Percentiles rank a stretch among this genome's conserved stretches.
Evolutionary conservation across 495 filamentous ascomycete species (phyloP).

Genomic region (Podospora pseudoanserina): DNA sequence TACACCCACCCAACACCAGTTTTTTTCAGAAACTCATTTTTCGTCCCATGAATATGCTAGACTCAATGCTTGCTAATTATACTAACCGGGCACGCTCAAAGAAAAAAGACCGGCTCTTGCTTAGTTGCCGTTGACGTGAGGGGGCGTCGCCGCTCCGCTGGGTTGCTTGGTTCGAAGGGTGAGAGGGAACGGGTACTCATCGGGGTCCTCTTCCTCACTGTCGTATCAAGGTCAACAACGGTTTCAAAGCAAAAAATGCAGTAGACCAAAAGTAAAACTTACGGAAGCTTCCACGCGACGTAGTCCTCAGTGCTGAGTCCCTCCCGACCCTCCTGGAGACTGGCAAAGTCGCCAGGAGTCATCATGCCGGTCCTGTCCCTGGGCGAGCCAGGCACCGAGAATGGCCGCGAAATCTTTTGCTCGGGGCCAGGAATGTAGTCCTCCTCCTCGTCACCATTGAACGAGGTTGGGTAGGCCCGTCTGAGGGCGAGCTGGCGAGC

Average conservation of each 20-base stretch:
- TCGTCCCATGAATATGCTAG: not conserved
- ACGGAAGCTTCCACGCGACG: slow-evolving; percentile 96
- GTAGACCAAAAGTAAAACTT: slow-evolving; percentile 43
- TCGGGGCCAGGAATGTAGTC: slow-evolving; percentile 85
- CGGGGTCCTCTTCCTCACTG: slow-evolving; percentile 92
- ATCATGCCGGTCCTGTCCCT: slow-evolving; percentile 92
- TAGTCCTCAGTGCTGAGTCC: slow-evolving; percentile 96
- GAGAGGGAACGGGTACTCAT: slow-evolving; percentile 89
- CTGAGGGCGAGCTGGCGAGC: slow-evolving; percentile 88
- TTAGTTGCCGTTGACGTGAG: slow-evolving; percentile 41
- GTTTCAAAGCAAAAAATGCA: not conserved
- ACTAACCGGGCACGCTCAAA: not conserved
- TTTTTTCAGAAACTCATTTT: not conserved
- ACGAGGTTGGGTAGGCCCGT: slow-evolving; percentile 86
- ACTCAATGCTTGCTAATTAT: slow-evolving; percentile 7
- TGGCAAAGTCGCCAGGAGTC: slow-evolving; percentile 97
- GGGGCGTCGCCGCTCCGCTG: slow-evolving; percentile 35
- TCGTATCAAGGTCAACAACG: slow-evolving; percentile 17
- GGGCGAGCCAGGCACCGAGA: slow-evolving; percentile 91
- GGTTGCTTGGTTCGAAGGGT: slow-evolving; percentile 60
- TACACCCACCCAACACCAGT: not conserved
- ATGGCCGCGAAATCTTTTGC: slow-evolving; percentile 86
- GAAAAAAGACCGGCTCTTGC: slow-evolving; percentile 7
- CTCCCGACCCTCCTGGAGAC: slow-evolving; percentile 88
- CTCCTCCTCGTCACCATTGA: slow-evolving; percentile 68